A percentile compares a stretch with the other conserved stretches of the same genome.
phyloP scores from a whole-genome alignment of 345 rosid genomes.

The Syzygium oleosum region DNA sequence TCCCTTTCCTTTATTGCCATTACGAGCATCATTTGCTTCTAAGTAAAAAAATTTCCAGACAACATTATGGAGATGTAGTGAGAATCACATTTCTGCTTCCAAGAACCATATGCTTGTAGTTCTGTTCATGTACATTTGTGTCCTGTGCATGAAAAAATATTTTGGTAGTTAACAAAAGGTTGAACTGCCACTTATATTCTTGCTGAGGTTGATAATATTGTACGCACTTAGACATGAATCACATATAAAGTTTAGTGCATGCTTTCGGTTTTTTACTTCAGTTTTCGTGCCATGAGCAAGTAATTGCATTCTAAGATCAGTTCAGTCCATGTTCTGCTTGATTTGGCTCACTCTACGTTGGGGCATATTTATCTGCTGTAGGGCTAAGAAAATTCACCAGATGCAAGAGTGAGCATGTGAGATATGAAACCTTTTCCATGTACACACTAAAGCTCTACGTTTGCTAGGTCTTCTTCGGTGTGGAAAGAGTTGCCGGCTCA shows the following conservation, averaged over 20 bases:
- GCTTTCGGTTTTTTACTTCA: not conserved
- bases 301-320: not conserved
- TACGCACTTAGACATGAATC: not conserved
- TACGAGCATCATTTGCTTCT: not conserved
- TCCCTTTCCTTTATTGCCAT: not conserved
- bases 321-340: not conserved
- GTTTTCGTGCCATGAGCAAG: not conserved
- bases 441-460: not conserved
- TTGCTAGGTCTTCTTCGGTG: slow-evolving; percentile 73
- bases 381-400: not conserved
- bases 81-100: not conserved
- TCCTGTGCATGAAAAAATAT: not conserved
- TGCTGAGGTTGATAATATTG: not conserved
- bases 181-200: not conserved
- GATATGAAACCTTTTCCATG: not conserved
- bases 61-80: not conserved
- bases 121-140: not conserved
- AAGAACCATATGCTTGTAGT: not conserved
- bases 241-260: not conserved
- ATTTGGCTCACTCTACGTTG: not conserved
- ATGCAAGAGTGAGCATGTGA: not conserved
- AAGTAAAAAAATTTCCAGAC: not conserved
- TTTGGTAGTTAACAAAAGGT: not conserved
- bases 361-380: not conserved
- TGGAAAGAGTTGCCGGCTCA: slow-evolving; percentile 96